Base-by-base conservation (phyloP, 768 basidiomycete genomes). In the Xerocomellus chrysenteron region DNA sequence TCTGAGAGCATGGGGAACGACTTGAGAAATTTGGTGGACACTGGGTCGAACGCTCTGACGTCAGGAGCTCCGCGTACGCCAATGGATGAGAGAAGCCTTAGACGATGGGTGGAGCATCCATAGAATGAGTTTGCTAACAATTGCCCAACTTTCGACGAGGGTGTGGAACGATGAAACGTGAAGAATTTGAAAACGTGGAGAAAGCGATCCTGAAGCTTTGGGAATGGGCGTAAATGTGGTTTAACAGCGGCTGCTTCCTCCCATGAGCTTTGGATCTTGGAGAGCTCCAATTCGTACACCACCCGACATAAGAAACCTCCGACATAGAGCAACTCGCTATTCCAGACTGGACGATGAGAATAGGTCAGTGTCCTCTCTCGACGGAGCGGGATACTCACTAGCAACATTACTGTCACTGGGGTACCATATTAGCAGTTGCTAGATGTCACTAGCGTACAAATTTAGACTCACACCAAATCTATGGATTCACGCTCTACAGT, bases 251-350 rank as follows among this genome's bases (percentile, higher is more conserved):
- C 16, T 21, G 42, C 41, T 35, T 51, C 35, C 14, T 51, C 26
- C 58, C 61, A 60, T 5, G 12, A 24, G 0, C 16, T 66, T 45
- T 78, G 76, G 55, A 94, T 76, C 33, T 75, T 75, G 4, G 71
- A 75, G 58, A 97, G 74, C 72, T 97, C 93, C 24, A 84, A 72
- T 62, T 97, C 93, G 62, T 96, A 98, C 0, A 91, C 88, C 8
- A 83, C 74, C 12, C 94, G 86, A 52, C 86, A 79, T 24, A 97
- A 78, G 57, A 89, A 84, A 2, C 94, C 95, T 6, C 92, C 92
- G 14, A 93, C 78, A 63, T 82, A 87, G 5, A 98, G 77, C 4
- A 98, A 78, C 65, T 97, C 95, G 61, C 80, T 83, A 65, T 98
- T 98, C 94, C 93, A 95, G 8, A 85, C 88, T 89, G n/a, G 7